A percentile compares a stretch with the other conserved stretches of the same genome.
Evolutionary conservation across 495 filamentous ascomycete genomes (phyloP).

Genomic region (Neurospora pannonica): DNA sequence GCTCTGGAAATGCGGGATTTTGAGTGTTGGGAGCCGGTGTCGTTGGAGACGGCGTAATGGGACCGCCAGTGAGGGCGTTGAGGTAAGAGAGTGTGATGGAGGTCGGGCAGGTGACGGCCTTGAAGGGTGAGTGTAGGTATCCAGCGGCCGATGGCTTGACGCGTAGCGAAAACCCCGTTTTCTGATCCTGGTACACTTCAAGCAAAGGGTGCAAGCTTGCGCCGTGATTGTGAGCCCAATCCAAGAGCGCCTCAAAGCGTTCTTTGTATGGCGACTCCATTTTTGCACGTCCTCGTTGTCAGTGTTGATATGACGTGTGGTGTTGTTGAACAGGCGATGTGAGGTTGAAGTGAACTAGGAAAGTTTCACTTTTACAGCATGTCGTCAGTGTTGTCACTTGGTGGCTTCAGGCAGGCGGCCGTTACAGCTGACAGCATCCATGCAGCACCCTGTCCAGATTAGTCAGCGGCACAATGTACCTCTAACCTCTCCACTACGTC

Average conservation of each 20-base stretch:
- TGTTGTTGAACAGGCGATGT: not conserved
- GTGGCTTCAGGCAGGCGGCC: not conserved
- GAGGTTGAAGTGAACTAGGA: not conserved
- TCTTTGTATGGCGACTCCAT: conserved; percentile 17
- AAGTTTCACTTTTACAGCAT: not conserved
- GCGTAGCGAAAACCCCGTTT: conserved; percentile 34
- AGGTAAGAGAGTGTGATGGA: conserved; percentile 35
- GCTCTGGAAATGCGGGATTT: conserved; percentile 21
- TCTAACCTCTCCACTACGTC: not conserved
- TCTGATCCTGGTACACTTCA: conserved; percentile 35
- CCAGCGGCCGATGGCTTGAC: conserved; percentile 18
- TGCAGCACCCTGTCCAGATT: not conserved
- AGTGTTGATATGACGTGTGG: not conserved
- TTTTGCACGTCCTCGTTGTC: not conserved
- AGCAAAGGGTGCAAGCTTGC: conserved; percentile 31
- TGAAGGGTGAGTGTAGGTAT: conserved; percentile 15
- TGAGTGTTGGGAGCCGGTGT: not conserved
- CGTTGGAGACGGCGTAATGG: not conserved
- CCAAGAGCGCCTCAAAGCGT: conserved; percentile 13
- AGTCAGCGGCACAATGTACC: not conserved
- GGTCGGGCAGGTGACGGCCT: conserved; percentile 29
- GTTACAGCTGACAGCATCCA: not conserved
- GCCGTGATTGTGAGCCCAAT: conserved; percentile 28
- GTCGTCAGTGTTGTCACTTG: not conserved
- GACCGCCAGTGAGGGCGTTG: conserved; percentile 30